A percentile compares a stretch with the other conserved stretches of the same genome.
These are phyloP conservation scores for Murraya paniculata DNA, from an alignment of 345 rosid genomes.

Conservation along the genomic window DNA sequence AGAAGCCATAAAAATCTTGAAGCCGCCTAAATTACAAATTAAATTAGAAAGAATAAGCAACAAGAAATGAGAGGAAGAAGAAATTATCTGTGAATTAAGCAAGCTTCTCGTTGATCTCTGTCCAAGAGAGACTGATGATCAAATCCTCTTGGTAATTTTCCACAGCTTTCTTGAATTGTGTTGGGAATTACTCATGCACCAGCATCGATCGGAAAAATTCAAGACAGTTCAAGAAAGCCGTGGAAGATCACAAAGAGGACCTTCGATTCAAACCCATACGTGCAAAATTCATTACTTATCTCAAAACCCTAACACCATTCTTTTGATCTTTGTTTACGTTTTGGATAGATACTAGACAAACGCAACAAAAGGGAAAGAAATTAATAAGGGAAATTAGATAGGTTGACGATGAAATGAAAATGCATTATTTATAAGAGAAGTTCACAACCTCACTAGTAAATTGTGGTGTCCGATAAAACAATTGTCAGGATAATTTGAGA, in stretches of 20 bases:
- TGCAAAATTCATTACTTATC: background rate
- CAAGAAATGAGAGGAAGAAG: background rate
- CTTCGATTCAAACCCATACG: background rate
- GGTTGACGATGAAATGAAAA: no score
- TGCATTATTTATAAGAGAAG: background rate
- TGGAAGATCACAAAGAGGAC: slow-evolving; percentile 26
- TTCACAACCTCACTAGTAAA: no score
- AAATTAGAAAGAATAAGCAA: no score
- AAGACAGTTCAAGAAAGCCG: slow-evolving; percentile 31
- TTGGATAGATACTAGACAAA: background rate
- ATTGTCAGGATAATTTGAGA: no score
- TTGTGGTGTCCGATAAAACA: no score
- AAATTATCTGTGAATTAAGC: background rate
- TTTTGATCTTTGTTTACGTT: background rate
- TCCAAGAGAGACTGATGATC: background rate
- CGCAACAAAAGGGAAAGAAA: background rate
- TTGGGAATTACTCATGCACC: background rate
- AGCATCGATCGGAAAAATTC: background rate
- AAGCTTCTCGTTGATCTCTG: background rate
- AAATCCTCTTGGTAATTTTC: slow-evolving; percentile 26
- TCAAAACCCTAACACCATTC: background rate
- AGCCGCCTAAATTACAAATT: no score
- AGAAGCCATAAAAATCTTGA: no score
- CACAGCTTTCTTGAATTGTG: slow-evolving; percentile 20
- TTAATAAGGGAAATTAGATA: no score